Evolutionary conservation across 2,329 filamentous ascomycete species (phyloP).

Genomic region (Colletotrichum lentis): DNA sequence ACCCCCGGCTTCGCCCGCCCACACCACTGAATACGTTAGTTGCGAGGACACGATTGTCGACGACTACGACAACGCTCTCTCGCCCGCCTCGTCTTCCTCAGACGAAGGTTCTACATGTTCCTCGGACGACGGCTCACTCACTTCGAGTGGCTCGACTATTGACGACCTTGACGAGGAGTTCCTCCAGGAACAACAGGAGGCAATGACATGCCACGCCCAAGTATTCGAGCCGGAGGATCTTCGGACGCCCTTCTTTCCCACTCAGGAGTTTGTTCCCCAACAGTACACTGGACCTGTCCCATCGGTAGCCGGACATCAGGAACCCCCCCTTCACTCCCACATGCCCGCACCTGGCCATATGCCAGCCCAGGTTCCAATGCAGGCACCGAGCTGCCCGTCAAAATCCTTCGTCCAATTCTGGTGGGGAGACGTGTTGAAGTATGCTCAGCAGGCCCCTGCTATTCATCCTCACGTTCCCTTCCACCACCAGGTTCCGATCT

Average conservation of each 20-base stretch:
- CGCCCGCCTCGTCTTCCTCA: conserved; percentile 56
- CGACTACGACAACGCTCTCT: conserved; percentile 57
- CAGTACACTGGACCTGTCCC: conserved; percentile 55
- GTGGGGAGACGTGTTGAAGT: conserved; percentile 63
- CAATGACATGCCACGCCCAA: conserved; percentile 53
- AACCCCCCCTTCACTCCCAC: conserved; percentile 45
- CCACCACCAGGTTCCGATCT: conserved; percentile 61
- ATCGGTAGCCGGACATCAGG: conserved; percentile 39
- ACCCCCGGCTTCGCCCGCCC: conserved; percentile 55
- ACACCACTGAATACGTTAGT: conserved; percentile 56
- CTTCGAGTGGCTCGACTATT: conserved; percentile 62
- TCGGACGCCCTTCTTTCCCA: conserved; percentile 51
- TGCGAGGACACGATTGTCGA: conserved; percentile 56
- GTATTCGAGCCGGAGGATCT: conserved; percentile 59
- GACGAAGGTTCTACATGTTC: conserved; percentile 52
- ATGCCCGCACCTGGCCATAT: conserved; percentile 48
- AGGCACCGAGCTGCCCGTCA: conserved; percentile 50
- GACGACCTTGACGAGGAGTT: conserved; percentile 61
- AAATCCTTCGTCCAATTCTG: conserved; percentile 59
- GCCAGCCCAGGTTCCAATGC: conserved; percentile 46
- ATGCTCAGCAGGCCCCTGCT: conserved; percentile 58
- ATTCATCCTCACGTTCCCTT: conserved; percentile 61
- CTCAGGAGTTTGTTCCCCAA: conserved; percentile 57
- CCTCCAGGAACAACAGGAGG: conserved; percentile 54
- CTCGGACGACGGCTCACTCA: conserved; percentile 65